Evolutionary conservation across 306 rosid genomes (phyloP), one percentile per base, ranked within the genome.

Genomic region (Pyrus betulifolia): DNA sequence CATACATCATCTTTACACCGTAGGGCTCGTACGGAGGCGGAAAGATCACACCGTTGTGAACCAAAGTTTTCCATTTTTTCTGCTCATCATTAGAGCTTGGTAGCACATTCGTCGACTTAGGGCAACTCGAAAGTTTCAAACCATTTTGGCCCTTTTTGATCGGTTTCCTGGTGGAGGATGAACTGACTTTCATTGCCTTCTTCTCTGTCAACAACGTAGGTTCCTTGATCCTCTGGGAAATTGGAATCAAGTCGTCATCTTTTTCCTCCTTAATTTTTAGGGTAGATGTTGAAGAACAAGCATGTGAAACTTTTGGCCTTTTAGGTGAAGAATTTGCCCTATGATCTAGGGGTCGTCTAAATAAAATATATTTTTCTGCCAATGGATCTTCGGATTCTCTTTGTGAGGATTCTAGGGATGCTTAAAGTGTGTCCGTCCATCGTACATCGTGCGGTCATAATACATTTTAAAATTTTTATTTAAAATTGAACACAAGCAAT

Each of bases 1-100:
- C 91, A 61, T 85, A 92, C 13, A 87, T 87, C 85, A 95, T 85
- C 85, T 90, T 92, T 54, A 92, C 78, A 64, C 93, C 84, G 66
- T 95, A 97, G 70, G 89, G 83, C 77, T 81, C 76, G 83, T 95
- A 95, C 17, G 91, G 78, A 72, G 97, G 97, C 71, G 99, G 99
- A 67, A 95, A 95, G 79, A 95, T 92, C 75, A 95, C 93, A 85
- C 99, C 99, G 79, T 82, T 92, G 86, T 95, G 99, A 76, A 86
- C 85, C 86, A 95, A 84, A 66, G 90, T 89, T 55, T 96, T 88
- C 99, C 99, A 95, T 76, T 95, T 95, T 85, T 92, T 92, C 91
- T 90, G 97, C 59, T 97, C 97, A 78, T 95, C 97, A 52, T 96
- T 96, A 52, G 97, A 83, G 86, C 96, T 87, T 23, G 99, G 99